Percentiles rank a stretch among this genome's conserved stretches.
Evolutionary conservation across 768 basidiomycete species (phyloP).

Genomic region (Lactifluus volemus): DNA sequence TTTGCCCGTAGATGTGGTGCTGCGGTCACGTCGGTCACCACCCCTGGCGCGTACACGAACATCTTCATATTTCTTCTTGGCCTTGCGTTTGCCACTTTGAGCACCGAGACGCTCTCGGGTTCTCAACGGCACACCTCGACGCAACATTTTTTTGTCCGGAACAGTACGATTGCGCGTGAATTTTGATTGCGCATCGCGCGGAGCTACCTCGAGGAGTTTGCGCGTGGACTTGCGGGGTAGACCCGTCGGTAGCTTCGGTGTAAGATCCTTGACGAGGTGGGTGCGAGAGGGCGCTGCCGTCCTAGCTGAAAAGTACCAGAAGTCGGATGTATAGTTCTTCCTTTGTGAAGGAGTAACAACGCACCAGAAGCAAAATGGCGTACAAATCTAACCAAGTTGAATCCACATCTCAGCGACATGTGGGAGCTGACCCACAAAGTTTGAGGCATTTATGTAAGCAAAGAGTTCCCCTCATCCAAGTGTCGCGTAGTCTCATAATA

Average conservation of each 20-base stretch:
- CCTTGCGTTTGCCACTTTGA: no score
- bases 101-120: no score
- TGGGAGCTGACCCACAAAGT: no score
- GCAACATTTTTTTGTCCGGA: not conserved
- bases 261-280: constrained; percentile 18
- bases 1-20: not conserved
- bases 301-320: constrained; percentile 28
- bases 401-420: not conserved
- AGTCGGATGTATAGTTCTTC: not conserved
- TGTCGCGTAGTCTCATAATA: no score
- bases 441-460: no score
- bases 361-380: constrained; percentile 12
- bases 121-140: not conserved
- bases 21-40: not conserved
- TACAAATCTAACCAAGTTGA: not conserved
- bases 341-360: not conserved
- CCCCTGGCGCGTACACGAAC: no score
- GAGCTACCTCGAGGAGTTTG: constrained; percentile 16
- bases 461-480: no score
- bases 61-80: no score
- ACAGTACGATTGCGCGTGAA: constrained; percentile 3
- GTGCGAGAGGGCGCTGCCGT: constrained; percentile 21
- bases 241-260: not conserved
- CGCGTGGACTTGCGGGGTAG: not conserved
- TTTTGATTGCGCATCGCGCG: not conserved